Conservation (phyloP, 2,329 filamentous ascomycete species). For the Alternaria ethzedia region DNA sequence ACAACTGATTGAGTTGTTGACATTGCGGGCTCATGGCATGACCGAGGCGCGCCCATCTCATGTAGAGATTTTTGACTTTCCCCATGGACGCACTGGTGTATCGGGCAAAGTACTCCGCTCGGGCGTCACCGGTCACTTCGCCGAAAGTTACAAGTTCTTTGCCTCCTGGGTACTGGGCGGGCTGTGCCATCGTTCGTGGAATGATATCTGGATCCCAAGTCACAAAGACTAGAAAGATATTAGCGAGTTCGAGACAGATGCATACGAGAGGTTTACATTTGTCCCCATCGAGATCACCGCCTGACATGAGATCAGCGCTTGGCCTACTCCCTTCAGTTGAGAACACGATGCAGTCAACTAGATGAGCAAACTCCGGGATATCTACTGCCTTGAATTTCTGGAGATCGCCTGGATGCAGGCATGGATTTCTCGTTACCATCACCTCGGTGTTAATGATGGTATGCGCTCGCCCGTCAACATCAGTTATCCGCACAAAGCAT, state of each 20-base stretch:
- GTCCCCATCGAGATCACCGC: slow-evolving; percentile 53
- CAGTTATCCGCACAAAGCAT: slow-evolving; percentile 50
- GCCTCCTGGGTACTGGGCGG: slow-evolving; percentile 51
- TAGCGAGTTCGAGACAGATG: background rate
- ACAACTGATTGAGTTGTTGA: slow-evolving; percentile 52
- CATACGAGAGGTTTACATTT: slow-evolving; percentile 40
- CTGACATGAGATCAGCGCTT: slow-evolving; percentile 53
- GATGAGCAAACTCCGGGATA: slow-evolving; percentile 44
- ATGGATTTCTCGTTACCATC: slow-evolving; percentile 53
- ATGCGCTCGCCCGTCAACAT: slow-evolving; percentile 43
- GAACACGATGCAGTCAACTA: slow-evolving; percentile 54
- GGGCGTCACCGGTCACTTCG: slow-evolving; percentile 47
- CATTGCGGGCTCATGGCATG: slow-evolving; percentile 50
- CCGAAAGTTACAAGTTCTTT: slow-evolving; percentile 47
- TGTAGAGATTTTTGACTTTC: slow-evolving; percentile 51
- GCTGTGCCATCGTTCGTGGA: slow-evolving; percentile 43
- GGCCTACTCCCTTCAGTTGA: slow-evolving; percentile 47
- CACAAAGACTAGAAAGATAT: slow-evolving; percentile 46
- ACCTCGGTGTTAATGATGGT: slow-evolving; percentile 48
- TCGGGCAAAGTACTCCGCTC: slow-evolving; percentile 51
- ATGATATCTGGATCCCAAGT: slow-evolving; percentile 53
- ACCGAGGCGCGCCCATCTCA: slow-evolving; percentile 50
- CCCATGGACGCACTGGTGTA: slow-evolving; percentile 51
- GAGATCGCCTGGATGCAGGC: slow-evolving; percentile 52
- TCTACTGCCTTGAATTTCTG: slow-evolving; percentile 52